Evolutionary conservation across 2,329 filamentous ascomycete genomes (phyloP), one percentile per base, ranked within the genome.

Genomic region (Ascocoryne sarcoides): DNA sequence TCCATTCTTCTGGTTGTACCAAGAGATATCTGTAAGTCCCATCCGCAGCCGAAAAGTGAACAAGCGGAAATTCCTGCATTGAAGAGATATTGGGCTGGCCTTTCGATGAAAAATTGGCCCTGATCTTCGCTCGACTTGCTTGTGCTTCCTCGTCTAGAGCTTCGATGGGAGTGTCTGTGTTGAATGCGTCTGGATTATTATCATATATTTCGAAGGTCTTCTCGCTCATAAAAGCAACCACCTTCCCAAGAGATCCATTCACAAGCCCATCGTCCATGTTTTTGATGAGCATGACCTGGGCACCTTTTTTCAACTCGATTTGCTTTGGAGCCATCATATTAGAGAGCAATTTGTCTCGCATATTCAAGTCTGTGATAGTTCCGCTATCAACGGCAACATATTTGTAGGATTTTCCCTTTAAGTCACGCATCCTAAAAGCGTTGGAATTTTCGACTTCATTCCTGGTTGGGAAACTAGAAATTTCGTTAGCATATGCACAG

Each of bases 261-360:
- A 96, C 92, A 0, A 98, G 72, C 0, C 77, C 81, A 29, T 95
- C 87, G 57, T 98, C 92, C 65, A 96, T 82, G 54, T 98, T 98
- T 63, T 98, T 98, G 70, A 98, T 95, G n/a, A 98, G 69, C 92
- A 98, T 98, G 32, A 98, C 93, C 59, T 98, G 93, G 0, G 92
- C 86, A 8, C 88, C 86, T 47, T 92, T 82, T 62, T 95, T 96
- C 20, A 98, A 65, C 23, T 84, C 77, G 15, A 98, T 75, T 0
- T 64, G 58, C 52, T 82, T 82, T 0, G 92, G 89, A 0, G 92
- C 89, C 84, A 98, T 95, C 76, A 93, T 94, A 57, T 90, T 95
- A 4, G 75, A 63, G 4, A 98, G 68, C 0, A 96, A 63, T 57
- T 79, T 89, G 33, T 94, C 87, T 21, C 85, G 80, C 28, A 82